Evolutionary conservation across 345 rosid genomes (phyloP), one percentile per base, ranked within the genome.

Genomic region (Sonneratia caseolaris): DNA sequence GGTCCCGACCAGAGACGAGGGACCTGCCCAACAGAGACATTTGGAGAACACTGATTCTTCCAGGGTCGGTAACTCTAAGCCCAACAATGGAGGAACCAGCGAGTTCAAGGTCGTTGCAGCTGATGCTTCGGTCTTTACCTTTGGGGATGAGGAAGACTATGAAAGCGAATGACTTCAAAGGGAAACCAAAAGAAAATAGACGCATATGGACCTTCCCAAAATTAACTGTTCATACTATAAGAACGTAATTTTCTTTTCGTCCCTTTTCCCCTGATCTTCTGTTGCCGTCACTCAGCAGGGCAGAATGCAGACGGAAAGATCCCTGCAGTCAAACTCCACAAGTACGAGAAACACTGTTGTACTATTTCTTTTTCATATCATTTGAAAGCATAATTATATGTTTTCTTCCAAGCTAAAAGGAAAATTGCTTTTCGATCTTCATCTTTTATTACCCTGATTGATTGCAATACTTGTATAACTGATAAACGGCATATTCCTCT

Each of bases 91-190:
- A 35, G 66, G 66, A 62, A 16, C 37, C 38, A 91, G 85, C 64
- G 84, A 90, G 73, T 84, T 94, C 70, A 92, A 90, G 71, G 89
- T 86, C 62, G 86, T 90, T 43, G 97, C 97, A 51, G 97, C 98
- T 24, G 97, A 90, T 71, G 93, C 96, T 13, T 94, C 93, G 0
- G 96, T 94, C 48, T 94, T 93, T 74, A 82, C 83, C 56, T 91
- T 93, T 49, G 98, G 97, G 68, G 94, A 91, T 55, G 96, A 91
- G 6, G 97, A 93, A 70, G 94, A 92, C 70, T 88, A 79, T 24
- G 92, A 87, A 73, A 93, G 97, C 59, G 96, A 89, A 11, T 85
- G 75, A 87, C 3, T 22, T 53, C 59, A 18, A 53, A 53, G 8
- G 3, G 59, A 5, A 27, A 27, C 32, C 32, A 27, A 27, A 53